phyloP scores from a whole-genome alignment of 805 yeast genomes.

The Jamesozyma lodderae region DNA sequence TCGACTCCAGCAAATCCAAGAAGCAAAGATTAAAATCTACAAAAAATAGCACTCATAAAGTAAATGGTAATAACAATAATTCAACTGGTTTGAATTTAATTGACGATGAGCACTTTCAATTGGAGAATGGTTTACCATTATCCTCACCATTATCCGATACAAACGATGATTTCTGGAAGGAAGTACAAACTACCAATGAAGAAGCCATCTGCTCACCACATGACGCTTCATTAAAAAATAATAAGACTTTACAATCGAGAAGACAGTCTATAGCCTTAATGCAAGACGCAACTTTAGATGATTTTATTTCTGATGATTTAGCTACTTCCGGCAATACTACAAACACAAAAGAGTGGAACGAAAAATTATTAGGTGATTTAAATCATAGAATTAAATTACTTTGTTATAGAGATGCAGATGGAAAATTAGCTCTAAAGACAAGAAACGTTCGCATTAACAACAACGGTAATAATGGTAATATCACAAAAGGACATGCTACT shows the following conservation, averaged over 20 bases:
- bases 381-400: conserved; percentile 22
- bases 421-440: conserved; percentile 23
- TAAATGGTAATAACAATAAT: background rate
- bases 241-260: conserved; percentile 3
- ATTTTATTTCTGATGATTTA: conserved; percentile 13
- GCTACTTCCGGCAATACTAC: background rate
- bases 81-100: background rate
- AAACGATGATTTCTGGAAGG: conserved; percentile 29
- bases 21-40: background rate
- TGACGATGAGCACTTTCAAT: background rate
- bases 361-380: conserved; percentile 5
- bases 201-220: conserved; percentile 14
- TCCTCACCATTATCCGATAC: conserved; percentile 1
- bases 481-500: background rate
- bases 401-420: conserved; percentile 26
- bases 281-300: conserved; percentile 12
- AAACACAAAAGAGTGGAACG: conserved; percentile 5
- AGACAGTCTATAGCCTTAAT: conserved; percentile 1
- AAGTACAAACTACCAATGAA: conserved; percentile 22
- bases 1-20: background rate
- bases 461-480: background rate
- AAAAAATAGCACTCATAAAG: background rate
- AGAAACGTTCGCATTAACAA: conserved; percentile 6
- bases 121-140: background rate
- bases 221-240: background rate